A percentile compares a stretch with the other conserved stretches of the same genome.
These are phyloP conservation scores for Neurospora sp. DNA, from an alignment of 495 filamentous ascomycete genomes.

Conservation along the genomic window DNA sequence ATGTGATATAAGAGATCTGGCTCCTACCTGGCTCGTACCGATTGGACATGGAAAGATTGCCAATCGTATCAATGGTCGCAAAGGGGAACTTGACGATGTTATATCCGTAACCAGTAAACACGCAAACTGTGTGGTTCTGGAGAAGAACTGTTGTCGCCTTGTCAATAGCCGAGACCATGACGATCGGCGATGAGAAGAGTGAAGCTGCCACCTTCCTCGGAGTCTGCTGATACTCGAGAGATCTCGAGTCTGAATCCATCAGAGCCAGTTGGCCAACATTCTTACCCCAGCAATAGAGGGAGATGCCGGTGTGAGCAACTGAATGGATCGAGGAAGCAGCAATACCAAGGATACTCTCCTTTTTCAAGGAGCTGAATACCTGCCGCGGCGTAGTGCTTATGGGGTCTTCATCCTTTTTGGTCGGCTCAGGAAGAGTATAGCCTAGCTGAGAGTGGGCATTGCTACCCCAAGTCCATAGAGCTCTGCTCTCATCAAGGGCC, in stretches of 20 bases:
- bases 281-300: slow-evolving; percentile 89
- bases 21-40: slow-evolving; percentile 55
- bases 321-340: slow-evolving; percentile 91
- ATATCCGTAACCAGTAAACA: slow-evolving; percentile 91
- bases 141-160: slow-evolving; percentile 79
- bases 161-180: slow-evolving; percentile 79
- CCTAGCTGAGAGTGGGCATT: slow-evolving; percentile 84
- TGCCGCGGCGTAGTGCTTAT: slow-evolving; percentile 74
- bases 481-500: slow-evolving; percentile 69
- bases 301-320: slow-evolving; percentile 69
- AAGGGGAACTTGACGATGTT: slow-evolving; percentile 73
- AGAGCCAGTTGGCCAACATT: slow-evolving; percentile 92
- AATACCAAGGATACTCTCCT: slow-evolving; percentile 69
- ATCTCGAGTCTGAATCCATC: slow-evolving; percentile 88
- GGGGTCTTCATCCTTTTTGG: slow-evolving; percentile 63
- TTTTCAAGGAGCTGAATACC: slow-evolving; percentile 82
- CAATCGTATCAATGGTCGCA: slow-evolving; percentile 56
- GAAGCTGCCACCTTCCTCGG: slow-evolving; percentile 84
- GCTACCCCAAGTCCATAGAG: slow-evolving; percentile 86
- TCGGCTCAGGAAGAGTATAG: slow-evolving; percentile 50
- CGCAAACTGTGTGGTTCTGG: slow-evolving; percentile 77
- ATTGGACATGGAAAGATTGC: slow-evolving; percentile 51
- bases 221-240: slow-evolving; percentile 67
- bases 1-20: slow-evolving; percentile 62
- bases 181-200: slow-evolving; percentile 67